Conservation (phyloP, 345 rosid genomes). For the Pugionium dolabratum region DNA sequence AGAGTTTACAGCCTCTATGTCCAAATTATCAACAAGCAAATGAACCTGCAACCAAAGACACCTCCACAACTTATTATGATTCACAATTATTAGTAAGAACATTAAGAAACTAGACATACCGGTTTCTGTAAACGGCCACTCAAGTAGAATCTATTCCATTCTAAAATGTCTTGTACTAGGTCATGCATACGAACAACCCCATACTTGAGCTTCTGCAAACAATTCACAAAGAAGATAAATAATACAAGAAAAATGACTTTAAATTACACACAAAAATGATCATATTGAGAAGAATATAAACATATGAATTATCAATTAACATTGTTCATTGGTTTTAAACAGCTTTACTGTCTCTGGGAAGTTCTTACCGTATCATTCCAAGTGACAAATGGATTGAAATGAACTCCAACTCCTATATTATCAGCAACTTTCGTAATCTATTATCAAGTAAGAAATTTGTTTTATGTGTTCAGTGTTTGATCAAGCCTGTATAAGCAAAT, state of each 20-base stretch:
- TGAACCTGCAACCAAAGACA: constrained; percentile 55
- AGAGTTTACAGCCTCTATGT: constrained; percentile 58
- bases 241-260: constrained; percentile 6
- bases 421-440: constrained; percentile 77
- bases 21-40: constrained; percentile 72
- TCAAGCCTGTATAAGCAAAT: not conserved
- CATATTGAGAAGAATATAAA: not conserved
- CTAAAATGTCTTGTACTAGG: constrained; percentile 65
- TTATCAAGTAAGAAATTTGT: constrained; percentile 2
- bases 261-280: not conserved
- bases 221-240: constrained; percentile 27
- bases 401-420: constrained; percentile 81
- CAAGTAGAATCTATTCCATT: constrained; percentile 77
- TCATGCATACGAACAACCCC: constrained; percentile 86
- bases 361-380: constrained; percentile 76
- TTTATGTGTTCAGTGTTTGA: constrained; percentile 21
- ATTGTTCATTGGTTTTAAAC: not conserved
- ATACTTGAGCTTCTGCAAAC: constrained; percentile 74
- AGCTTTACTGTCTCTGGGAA: not conserved
- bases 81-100: not conserved
- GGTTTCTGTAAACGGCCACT: constrained; percentile 93
- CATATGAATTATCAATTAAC: not conserved
- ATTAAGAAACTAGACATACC: constrained; percentile 41
- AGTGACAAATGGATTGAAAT: constrained; percentile 82
- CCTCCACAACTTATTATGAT: constrained; percentile 3